A percentile compares a stretch with the other conserved stretches of the same genome.
Evolutionary conservation across 192 early-diverging fungal genomes (phyloP).

Genomic region (Gaertneriomyces sp.): DNA sequence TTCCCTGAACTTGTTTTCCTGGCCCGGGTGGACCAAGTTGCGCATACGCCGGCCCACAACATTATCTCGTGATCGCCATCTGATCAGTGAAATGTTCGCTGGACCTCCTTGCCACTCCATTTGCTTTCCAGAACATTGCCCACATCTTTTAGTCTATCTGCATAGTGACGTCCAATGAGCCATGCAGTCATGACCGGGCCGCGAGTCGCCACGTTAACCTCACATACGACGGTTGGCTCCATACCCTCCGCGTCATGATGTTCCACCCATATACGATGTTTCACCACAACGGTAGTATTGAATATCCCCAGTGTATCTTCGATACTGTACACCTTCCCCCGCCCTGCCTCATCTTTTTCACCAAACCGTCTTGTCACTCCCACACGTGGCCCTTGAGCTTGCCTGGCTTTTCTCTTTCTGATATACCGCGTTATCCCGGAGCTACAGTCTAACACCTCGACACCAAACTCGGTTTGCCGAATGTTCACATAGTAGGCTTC

Average conservation of each 20-base stretch:
- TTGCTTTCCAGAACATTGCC: conserved; percentile 6
- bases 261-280: conserved; percentile 12
- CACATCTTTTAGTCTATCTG: conserved; percentile 10
- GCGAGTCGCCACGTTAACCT: conserved; percentile 12
- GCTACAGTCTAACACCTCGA: conserved; percentile 14
- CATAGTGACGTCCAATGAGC: conserved; percentile 16
- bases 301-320: conserved; percentile 16
- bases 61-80: no score
- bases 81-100: no score
- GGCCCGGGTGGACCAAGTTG: no score
- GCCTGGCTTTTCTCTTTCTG: conserved; percentile 14
- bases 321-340: conserved; percentile 11
- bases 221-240: neutral
- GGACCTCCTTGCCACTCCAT: conserved; percentile 22
- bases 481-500: conserved; percentile 23
- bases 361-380: conserved; percentile 11
- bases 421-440: conserved; percentile 20
- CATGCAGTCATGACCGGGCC: conserved; percentile 19
- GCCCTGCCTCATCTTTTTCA: conserved; percentile 10
- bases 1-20: no score
- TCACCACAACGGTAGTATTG: conserved; percentile 17
- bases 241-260: neutral
- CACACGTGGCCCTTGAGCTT: conserved; percentile 11
- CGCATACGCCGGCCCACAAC: no score
- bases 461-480: conserved; percentile 25